Evolutionary conservation across 2,329 filamentous ascomycete genomes (phyloP), one percentile per base, ranked within the genome.

Genomic region (Apiospora marii): DNA sequence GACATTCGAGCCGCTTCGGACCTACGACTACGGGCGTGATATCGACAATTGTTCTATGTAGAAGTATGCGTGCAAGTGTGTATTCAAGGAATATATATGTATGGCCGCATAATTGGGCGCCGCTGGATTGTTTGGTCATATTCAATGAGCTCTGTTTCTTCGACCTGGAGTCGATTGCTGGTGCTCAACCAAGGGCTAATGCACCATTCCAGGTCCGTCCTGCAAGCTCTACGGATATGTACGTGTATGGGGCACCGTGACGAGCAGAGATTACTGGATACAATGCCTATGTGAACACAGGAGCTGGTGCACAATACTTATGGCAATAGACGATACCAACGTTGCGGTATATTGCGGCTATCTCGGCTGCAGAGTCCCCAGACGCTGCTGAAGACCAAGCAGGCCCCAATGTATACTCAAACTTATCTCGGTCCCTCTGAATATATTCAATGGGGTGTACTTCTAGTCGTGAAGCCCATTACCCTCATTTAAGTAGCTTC

Each of bases 171-270:
- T n/a, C 30, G 37, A 37, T 61, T 61, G 30, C 30, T 37, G 30
- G 16, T 22, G 8, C 6, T 16, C 53, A 37, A 37, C 7, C 53
- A 37, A 30, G 53, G 30, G 53, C 53, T 30, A 12, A 37, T 37
- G 30, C 53, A 37, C 8, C 53, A 61, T 61, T 22, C 14, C 53
- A 61, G 53, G 30, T 37, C 30, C 53, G 30, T 37, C 30, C 53
- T 61, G 53, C 53, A 22, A 61, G 53, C 53, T 61, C 53, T 61
- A 61, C 30, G 53, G 53, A 30, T 37, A 61, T 30, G 53, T n/a
- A 61, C 53, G 22, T 37, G 34, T 30, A 61, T n/a, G 30, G 30
- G 19, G 51, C 51, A 58, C 16, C 51, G 19, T 19, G 16, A 19
- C 27, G 30, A 58, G 27, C 51, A 58, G 51, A 58, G 16, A 27